Base-by-base conservation (phyloP, 225 moss, liverwort and hornwort species). In the Thuidium tamariscinum region DNA sequence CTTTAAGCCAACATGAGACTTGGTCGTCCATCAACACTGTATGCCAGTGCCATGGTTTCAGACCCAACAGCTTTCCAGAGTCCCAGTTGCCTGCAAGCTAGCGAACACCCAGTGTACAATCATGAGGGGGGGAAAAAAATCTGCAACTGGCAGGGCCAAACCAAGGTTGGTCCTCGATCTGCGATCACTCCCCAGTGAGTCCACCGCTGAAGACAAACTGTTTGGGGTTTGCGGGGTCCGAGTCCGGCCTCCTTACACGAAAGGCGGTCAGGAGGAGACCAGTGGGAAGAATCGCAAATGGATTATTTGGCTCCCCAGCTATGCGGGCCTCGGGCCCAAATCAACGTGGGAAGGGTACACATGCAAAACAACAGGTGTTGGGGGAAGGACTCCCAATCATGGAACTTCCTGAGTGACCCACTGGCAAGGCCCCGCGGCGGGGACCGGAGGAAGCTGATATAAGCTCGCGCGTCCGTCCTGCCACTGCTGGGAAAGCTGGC, bases 61-160 rank as follows among this genome's bases (percentile, higher is more conserved):
- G 86, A 77, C 77, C 81, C 54, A 70, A 42, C 86, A 87, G 81
- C 89, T 84, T 86, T 72, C 74, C 86, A 81, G 76, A 76, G 60
- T 67, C 66, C 54, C 25, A 55, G 15, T 26, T 74, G 52, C 82
- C 85, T 82, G 82, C 85, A 86, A 34, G 63, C 22, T 57, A 65
- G 55, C 30, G 57, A 57, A 56, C 61, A 18, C 85, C 19, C 41
- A 21, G 3, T 81, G 81, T 81, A 81, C 67, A 74, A 80, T 67
- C 42, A 22, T 59, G 79, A n/a, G 52, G 11, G 51, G 52, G 37
- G 4, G 11, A 5, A 32, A 54, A 66, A 54, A 65, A 41, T 66
- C 55, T 77, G 66, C 55, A 3, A 18, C 25, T 42, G 54, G 62
- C 41, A 1, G 8, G 27, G 48, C 72, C 48, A 30, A 11, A 17